These are phyloP conservation scores for Russula lepida DNA, from an alignment of 768 basidiomycete genomes.

Conservation along the genomic window DNA sequence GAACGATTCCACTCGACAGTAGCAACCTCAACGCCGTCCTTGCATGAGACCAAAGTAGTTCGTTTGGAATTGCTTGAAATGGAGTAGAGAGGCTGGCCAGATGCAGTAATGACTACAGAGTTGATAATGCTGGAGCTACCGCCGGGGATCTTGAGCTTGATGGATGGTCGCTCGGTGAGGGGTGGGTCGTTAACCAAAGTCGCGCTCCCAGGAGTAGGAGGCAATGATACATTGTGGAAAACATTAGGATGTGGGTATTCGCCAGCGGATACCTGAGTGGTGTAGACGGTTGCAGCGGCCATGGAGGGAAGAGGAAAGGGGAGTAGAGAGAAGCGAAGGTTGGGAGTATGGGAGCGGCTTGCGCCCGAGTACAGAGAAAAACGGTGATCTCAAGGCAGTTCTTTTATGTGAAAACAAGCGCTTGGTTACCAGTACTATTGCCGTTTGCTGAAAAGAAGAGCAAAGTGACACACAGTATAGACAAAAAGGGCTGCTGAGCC, in stretches of 20 bases:
- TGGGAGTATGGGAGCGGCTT: background rate
- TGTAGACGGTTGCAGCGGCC: background rate
- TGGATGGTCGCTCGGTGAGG: background rate
- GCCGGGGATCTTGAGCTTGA: conserved; percentile 8
- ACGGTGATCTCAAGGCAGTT: background rate
- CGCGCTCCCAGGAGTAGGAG: background rate
- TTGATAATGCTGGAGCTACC: conserved; percentile 6
- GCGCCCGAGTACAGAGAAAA: background rate
- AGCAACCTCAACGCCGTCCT: background rate
- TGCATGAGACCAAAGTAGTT: background rate
- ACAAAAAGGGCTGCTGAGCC: background rate
- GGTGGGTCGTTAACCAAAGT: background rate
- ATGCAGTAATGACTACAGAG: background rate
- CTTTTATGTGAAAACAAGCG: conserved; percentile 3
- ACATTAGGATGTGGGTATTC: background rate
- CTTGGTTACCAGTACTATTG: background rate
- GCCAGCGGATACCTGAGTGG: conserved; percentile 13
- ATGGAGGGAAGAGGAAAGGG: background rate
- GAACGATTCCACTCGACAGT: conserved; percentile 12
- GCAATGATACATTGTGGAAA: background rate
- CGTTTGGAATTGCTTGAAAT: conserved; percentile 6
- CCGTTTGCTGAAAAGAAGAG: background rate
- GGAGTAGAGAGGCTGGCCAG: background rate
- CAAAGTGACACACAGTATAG: background rate
- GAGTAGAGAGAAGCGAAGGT: too few species aligned